These are phyloP conservation scores for Aspergillus flavus DNA, from an alignment of 2,329 filamentous ascomycete species.

Conservation along the genomic window DNA sequence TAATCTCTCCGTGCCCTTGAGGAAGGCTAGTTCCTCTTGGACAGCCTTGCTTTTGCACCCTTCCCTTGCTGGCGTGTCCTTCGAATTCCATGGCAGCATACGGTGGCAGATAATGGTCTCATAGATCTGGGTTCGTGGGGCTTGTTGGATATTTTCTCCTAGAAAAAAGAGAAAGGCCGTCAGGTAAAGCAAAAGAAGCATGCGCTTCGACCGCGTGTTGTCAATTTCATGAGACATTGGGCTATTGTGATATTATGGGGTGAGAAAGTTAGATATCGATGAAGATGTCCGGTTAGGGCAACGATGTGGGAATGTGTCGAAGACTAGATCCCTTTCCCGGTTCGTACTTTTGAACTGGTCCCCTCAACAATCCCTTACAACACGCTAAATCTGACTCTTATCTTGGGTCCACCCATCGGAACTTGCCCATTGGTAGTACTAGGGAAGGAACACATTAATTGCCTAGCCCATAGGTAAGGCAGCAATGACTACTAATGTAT, in stretches of 20 bases:
- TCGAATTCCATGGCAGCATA: neutral
- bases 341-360: neutral
- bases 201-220: neutral
- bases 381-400: no score
- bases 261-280: neutral
- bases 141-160: constrained; percentile 3
- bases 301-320: no score
- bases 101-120: constrained; percentile 4
- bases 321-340: no score
- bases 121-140: constrained; percentile 4
- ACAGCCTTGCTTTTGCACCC: neutral
- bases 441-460: no score
- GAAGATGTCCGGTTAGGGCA: neutral
- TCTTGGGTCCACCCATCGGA: no score
- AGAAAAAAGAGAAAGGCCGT: neutral
- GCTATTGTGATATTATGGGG: neutral
- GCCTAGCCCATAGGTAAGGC: no score
- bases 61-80: neutral
- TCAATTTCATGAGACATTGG: neutral
- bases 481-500: no score
- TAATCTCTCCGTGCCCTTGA: neutral
- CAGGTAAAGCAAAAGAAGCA: neutral
- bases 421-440: no score
- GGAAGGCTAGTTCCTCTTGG: neutral
- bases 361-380: no score